These are phyloP conservation scores for Fistulinella cinereoalba DNA, from an alignment of 1,284 basidiomycete species.

Conservation along the genomic window DNA sequence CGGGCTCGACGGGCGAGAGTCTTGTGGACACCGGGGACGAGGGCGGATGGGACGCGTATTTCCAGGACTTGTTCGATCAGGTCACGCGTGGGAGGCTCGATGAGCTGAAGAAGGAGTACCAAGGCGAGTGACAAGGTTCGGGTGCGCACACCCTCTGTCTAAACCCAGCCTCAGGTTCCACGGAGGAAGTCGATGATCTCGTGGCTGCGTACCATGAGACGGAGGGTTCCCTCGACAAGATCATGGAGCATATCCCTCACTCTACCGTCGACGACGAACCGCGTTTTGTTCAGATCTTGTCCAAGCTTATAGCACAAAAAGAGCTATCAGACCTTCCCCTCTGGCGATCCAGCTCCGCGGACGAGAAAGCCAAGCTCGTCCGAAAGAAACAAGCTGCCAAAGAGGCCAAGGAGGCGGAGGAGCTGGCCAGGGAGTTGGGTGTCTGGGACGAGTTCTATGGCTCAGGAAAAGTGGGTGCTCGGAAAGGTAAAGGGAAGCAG, in stretches of 20 bases:
- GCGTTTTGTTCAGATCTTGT: constrained; percentile 74
- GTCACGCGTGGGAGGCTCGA: constrained; percentile 84
- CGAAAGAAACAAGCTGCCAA: constrained; percentile 72
- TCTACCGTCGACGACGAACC: constrained; percentile 78
- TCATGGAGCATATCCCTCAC: constrained; percentile 84
- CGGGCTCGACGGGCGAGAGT: constrained; percentile 80
- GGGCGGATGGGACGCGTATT: constrained; percentile 88
- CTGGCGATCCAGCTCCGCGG: constrained; percentile 75
- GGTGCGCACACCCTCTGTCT: background rate
- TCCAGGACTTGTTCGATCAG: constrained; percentile 82
- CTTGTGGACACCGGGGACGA: constrained; percentile 71
- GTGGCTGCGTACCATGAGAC: constrained; percentile 67
- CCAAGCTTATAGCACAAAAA: constrained; percentile 61
- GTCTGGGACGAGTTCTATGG: constrained; percentile 97
- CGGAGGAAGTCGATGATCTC: constrained; percentile 80
- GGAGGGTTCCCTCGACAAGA: constrained; percentile 70
- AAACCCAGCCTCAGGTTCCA: constrained; percentile 57
- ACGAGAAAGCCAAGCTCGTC: constrained; percentile 72
- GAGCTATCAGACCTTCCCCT: constrained; percentile 54
- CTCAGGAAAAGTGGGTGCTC: constrained; percentile 65
- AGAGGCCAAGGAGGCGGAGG: constrained; percentile 85
- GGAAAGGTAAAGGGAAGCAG: constrained; percentile 57
- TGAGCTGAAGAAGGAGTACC: constrained; percentile 88
- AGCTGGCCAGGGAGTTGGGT: constrained; percentile 82
- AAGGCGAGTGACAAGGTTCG: constrained; percentile 52